These are phyloP conservation scores for Kwoniella dendrophila DNA, from an alignment of 768 basidiomycete species.

Conservation along the genomic window DNA sequence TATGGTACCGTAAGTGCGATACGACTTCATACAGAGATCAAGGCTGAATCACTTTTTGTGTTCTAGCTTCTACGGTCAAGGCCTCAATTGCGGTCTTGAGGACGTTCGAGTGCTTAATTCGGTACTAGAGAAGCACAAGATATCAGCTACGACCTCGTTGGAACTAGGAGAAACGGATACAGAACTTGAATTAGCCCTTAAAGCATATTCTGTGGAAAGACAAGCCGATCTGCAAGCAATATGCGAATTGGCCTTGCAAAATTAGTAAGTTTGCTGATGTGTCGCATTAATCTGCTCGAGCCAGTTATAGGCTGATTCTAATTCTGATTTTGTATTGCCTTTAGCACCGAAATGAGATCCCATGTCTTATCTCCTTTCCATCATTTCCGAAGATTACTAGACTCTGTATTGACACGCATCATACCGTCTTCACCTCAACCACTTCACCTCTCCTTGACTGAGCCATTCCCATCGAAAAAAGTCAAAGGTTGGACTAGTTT, in stretches of 20 bases:
- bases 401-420: conserved; percentile 59
- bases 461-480: conserved; percentile 65
- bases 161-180: conserved; percentile 51
- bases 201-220: conserved; percentile 76
- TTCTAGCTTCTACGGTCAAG: conserved; percentile 66
- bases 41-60: neutral
- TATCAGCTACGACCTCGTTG: conserved; percentile 60
- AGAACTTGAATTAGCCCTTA: conserved; percentile 64
- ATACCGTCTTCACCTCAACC: conserved; percentile 54
- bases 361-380: conserved; percentile 80
- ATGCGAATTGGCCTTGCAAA: conserved; percentile 87
- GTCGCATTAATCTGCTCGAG: neutral
- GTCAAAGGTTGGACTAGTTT: conserved; percentile 85
- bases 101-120: conserved; percentile 87
- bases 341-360: conserved; percentile 91
- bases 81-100: conserved; percentile 95
- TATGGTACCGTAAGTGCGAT: conserved; percentile 77
- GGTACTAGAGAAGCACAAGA: conserved; percentile 71
- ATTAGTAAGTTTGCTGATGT: conserved; percentile 70
- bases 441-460: conserved; percentile 21
- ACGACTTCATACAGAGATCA: conserved; percentile 61
- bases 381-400: conserved; percentile 74
- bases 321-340: neutral
- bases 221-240: conserved; percentile 89
- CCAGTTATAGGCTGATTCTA: neutral